Conservation (phyloP, 768 basidiomycete genomes). For the Leccinum uliginosum region DNA sequence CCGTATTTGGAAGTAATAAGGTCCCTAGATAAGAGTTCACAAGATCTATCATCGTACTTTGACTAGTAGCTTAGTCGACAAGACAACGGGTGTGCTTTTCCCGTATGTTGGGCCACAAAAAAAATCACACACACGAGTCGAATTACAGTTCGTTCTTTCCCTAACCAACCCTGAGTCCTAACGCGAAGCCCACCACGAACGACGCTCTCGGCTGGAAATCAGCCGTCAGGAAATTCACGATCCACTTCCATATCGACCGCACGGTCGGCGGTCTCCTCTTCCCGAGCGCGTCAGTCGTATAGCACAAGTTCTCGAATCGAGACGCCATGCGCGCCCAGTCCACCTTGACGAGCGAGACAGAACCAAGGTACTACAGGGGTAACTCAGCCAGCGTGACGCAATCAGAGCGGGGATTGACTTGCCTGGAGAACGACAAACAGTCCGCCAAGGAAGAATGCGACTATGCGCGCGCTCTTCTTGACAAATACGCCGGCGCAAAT, state of each 20-base stretch:
- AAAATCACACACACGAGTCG: neutral
- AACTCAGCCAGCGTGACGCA: slow-evolving; percentile 1
- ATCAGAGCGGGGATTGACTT: slow-evolving; percentile 13
- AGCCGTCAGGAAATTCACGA: slow-evolving; percentile 80
- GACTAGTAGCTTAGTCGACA: neutral
- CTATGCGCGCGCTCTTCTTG: slow-evolving; percentile 85
- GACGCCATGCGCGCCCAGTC: slow-evolving; percentile 69
- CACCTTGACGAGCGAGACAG: slow-evolving; percentile 65
- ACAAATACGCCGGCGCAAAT: slow-evolving; percentile 90
- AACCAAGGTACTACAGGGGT: slow-evolving; percentile 75
- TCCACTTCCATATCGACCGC: slow-evolving; percentile 58
- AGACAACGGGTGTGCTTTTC: neutral
- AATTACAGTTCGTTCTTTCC: slow-evolving; percentile 10
- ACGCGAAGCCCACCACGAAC: slow-evolving; percentile 76
- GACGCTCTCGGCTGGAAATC: slow-evolving; percentile 91
- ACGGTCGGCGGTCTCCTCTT: slow-evolving; percentile 58
- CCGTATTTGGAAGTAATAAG: slow-evolving; percentile 18
- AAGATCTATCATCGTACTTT: neutral
- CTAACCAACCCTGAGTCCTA: slow-evolving; percentile 82
- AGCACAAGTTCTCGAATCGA: slow-evolving; percentile 71
- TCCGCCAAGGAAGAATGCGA: slow-evolving; percentile 87
- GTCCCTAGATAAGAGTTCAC: neutral
- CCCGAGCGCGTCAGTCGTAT: slow-evolving; percentile 57
- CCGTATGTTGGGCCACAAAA: neutral
- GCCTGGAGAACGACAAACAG: slow-evolving; percentile 91